Evolutionary conservation across 2,329 filamentous ascomycete genomes (phyloP), one percentile per base, ranked within the genome.

Genomic region (Monosporascus sp.): DNA sequence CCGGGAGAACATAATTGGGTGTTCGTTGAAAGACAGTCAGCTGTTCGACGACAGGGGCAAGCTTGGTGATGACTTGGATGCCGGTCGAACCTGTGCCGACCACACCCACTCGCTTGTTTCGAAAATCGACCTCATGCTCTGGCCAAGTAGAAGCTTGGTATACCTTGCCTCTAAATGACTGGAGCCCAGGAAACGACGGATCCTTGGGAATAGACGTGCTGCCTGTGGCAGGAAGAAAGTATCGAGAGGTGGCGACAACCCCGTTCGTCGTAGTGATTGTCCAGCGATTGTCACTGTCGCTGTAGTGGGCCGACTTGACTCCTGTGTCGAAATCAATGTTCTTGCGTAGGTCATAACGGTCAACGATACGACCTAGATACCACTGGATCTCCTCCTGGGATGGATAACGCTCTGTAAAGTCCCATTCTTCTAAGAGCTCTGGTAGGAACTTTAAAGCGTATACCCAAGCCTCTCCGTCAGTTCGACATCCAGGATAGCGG

Each of bases 381-480:
- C 62, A 60, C 5, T 71, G 63, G 1, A 71, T 70, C 51, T 77
- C 74, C 1, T 53, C 24, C 49, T 69, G 66, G 3, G 65, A 60
- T 1, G 68, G 61, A 45, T 70, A 71, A 28, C 65, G 61, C 52
- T 70, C 66, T 4, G 61, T 67, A 68, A 71, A 75, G 51, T 69
- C 58, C 69, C 73, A 77, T 51, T 74, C 72, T 40, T 73, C 66
- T 15, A 75, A 63, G 4, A 74, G 55, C 20, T 72, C 72, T 56
- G 74, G 65, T 14, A 68, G 67, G 55, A 75, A 73, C 11, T 70
- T 70, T 48, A 75, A 73, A 26, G 26, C 26, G 26, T 52, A 68
- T 63, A 58, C 80, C 79, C 0, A 72, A 72, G n/a, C 73, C 58
- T 78, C 73, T 0, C 73, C 74, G 51, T 78, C 76, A 49, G 75